Evolutionary conservation across 208 protist species (phyloP), one percentile per base, ranked within the genome.

Genomic region (Phytomonas sp.): DNA sequence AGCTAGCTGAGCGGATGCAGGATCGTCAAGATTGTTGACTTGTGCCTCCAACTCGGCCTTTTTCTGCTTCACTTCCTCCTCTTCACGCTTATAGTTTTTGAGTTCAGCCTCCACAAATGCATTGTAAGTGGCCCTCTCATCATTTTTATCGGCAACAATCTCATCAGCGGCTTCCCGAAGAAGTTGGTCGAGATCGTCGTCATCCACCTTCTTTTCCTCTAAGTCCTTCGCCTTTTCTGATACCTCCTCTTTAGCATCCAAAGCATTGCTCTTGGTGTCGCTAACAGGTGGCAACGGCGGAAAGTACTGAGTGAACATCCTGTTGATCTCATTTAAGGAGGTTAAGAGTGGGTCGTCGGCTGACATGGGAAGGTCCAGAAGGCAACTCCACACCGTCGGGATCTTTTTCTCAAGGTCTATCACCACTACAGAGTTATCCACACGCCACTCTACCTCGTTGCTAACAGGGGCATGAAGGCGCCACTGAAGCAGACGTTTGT

Each of bases 371-470:
- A 94, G 76, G 60, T 89, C 79, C 26, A 96, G 74, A 29, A 96
- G 80, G 70, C 86, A 93, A 62, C 76, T 80, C 88, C 91, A 96
- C 43, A 81, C 70, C 2, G 78, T 62, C 0, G 74, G 73, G 36
- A 60, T 75, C 66, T 74, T 76, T 78, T 96, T 96, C 60, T 86
- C 77, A 59, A 93, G 66, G 23, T 89, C 87, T 26, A 56, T 6
- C 28, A 88, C 74, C n/a, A 92, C 78, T 30, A 95, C 62, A 43
- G 61, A 53, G 31, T 77, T 81, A 46, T 83, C 84, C 32, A 93
- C 82, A 62, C 87, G 81, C 88, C 88, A 93, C 76, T 94, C 88
- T 46, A 93, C 84, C 72, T 94, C 87, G 23, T 79, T 71, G 43
- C 78, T 79, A 43, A 96, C 85, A 59, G 76, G 20, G 43, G 78